Percentiles rank a stretch among this genome's conserved stretches.
These are phyloP conservation scores for Xylaria sp. DNA, from an alignment of 2,329 filamentous ascomycete genomes.

Conservation along the genomic window DNA sequence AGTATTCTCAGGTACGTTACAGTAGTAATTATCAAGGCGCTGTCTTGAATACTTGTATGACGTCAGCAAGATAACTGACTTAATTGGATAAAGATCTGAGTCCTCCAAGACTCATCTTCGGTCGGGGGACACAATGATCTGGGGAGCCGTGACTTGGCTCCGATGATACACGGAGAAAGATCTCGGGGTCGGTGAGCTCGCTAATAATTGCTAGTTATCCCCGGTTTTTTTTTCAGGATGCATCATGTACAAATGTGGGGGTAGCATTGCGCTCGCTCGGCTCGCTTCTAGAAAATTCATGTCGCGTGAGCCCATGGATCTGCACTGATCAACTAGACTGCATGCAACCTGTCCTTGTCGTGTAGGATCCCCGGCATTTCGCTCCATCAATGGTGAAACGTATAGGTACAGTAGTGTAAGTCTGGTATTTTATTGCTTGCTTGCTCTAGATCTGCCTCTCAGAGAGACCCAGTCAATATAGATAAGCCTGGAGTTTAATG, in stretches of 20 bases:
- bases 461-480: neutral
- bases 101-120: neutral
- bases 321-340: constrained; percentile 16
- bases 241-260: neutral
- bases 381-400: constrained; percentile 5
- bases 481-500: neutral
- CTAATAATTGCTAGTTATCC: constrained; percentile 4
- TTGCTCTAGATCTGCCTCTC: neutral
- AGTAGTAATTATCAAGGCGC: neutral
- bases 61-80: constrained; percentile 1
- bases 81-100: constrained; percentile 13
- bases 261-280: constrained; percentile 16
- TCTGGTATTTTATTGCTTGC: neutral
- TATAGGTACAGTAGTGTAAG: neutral
- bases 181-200: constrained; percentile 13
- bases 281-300: constrained; percentile 25
- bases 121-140: constrained; percentile 1
- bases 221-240: constrained; percentile 9
- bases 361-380: constrained; percentile 15
- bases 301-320: constrained; percentile 33
- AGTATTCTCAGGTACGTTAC: neutral
- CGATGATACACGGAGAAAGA: constrained; percentile 25
- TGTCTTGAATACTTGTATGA: neutral
- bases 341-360: constrained; percentile 8
- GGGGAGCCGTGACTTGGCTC: constrained; percentile 3